Evolutionary conservation across 495 filamentous ascomycete genomes (phyloP), one percentile per base, ranked within the genome.

Genomic region (Aspergillus sparsus): DNA sequence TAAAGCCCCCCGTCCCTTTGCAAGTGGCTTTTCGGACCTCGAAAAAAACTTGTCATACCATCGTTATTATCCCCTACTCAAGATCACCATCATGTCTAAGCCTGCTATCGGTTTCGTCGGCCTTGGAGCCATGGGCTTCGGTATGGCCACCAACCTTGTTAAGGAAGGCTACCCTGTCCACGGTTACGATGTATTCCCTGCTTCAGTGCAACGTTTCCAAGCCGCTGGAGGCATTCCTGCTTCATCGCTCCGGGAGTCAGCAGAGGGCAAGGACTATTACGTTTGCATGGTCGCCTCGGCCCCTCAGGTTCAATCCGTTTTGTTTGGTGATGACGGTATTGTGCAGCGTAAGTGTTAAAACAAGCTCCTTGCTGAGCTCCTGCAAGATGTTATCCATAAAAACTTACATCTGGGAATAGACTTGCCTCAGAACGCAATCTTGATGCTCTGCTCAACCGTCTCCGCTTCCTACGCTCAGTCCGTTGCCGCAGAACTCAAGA

Each of bases 111-210:
- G 87, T 62, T 93, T 93, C 74, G 87, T 90, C 58, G 90, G 90
- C 79, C 87, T 94, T 7, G 90, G 90, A 62, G 90, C 90, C 75
- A 94, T 93, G 90, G 90, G 90, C 67, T 90, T 89, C 68, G 89
- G 89, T 62, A 93, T 93, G 88, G 90, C 90, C 65, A 87, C 85
- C 41, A 82, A 91, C 65, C 84, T 94, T 47, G 74, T 92, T 62
- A 87, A 86, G 65, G 73, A 84, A 45, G 85, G 85, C 58, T 89
- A 87, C 68, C 49, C 74, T 1, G 87, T 94, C 16, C 89, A 84
- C 36, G 21, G 21, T 3, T 27, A 1, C 21, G 21, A 27, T 27
- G 21, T 27, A 27, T 91, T 85, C 77, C 76, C 76, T 1, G 86
- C 88, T n/a, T 85, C 87, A 0, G 78, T 92, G n/a, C 82, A 88